Evolutionary conservation across 1,284 basidiomycete species (phyloP), one percentile per base, ranked within the genome.

Genomic region (Volvariella surrecta): DNA sequence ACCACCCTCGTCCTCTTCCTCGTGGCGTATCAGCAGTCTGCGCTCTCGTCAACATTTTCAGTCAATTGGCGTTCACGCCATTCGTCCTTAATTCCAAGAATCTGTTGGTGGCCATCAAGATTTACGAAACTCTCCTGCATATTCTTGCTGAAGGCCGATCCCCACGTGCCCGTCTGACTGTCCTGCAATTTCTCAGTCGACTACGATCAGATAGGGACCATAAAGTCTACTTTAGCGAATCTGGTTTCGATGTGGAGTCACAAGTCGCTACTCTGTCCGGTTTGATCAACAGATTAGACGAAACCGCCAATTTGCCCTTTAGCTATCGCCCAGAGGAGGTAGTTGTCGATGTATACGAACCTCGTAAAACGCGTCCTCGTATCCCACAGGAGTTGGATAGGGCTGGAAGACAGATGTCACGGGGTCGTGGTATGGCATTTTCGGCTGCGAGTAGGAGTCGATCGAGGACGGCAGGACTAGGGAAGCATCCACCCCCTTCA

Each of bases 201-300:
- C 68, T 99, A 17, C 76, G 96, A 40, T 92, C 90, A 1, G 94
- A 97, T 58, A 79, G 89, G 2, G 87, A 93, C 54, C 96, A 99
- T 59, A 75, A 85, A 11, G 61, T 99, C 32, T 96, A 87, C 59
- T 83, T 89, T 41, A 67, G 67, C 7, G 61, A 69, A 40, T 52
- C 58, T 13, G 64, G 62, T 21, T 68, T 71, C 47, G 81, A 85
- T 49, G 62, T 65, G 4, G 70, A 83, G 44, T 73, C 74, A 3
- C 69, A 76, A 37, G 65, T 74, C 18, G 49, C 56, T 1, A 63
- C 67, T 44, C 68, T 88, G 3, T 76, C 76, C 4, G 63, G 67
- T 1, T 61, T 83, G 19, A 74, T 87, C 32, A 53, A 55, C 22
- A 54, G 59, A 4, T 49, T 52, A 3, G 46, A 46, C 31, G 52